Conservation (phyloP, 2,329 filamentous ascomycete species). For the Trichophyton schoenleinii region DNA sequence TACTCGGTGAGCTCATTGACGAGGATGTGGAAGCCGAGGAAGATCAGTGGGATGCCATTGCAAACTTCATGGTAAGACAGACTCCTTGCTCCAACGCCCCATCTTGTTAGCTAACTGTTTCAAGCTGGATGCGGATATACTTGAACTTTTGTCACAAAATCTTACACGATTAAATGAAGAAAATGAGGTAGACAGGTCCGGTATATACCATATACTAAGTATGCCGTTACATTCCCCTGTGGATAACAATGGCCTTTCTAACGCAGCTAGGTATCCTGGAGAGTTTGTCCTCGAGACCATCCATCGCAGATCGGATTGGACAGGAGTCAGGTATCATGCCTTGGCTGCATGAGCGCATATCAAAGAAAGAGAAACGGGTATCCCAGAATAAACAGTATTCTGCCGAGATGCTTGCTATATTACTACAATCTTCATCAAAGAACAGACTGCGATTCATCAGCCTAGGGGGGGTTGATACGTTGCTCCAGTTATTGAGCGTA, state of each 20-base stretch:
- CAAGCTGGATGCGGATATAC: conserved; percentile 31
- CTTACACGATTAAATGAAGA: conserved; percentile 66
- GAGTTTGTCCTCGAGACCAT: conserved; percentile 62
- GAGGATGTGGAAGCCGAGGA: conserved; percentile 77
- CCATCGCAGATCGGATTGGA: conserved; percentile 59
- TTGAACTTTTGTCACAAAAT: conserved; percentile 39
- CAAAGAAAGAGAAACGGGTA: conserved; percentile 53
- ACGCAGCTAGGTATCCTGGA: conserved; percentile 53
- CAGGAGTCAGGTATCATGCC: conserved; percentile 53
- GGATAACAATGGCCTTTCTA: neutral
- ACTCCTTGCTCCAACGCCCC: neutral
- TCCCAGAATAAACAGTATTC: conserved; percentile 92
- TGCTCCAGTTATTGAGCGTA: conserved; percentile 70
- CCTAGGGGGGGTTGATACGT: conserved; percentile 60
- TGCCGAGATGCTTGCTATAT: conserved; percentile 79
- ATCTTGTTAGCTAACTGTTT: conserved; percentile 5
- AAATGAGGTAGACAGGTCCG: conserved; percentile 59
- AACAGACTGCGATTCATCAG: conserved; percentile 53
- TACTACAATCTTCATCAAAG: conserved; percentile 60
- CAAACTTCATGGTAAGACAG: conserved; percentile 43
- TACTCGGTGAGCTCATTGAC: conserved; percentile 81
- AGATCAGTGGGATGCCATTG: conserved; percentile 66
- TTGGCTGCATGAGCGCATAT: conserved; percentile 68
- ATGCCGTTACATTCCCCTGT: conserved; percentile 10
- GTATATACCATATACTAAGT: conserved; percentile 72